These are phyloP conservation scores for Besnoitia besnoiti DNA, from an alignment of 169 alveolate genomes.

Conservation along the genomic window DNA sequence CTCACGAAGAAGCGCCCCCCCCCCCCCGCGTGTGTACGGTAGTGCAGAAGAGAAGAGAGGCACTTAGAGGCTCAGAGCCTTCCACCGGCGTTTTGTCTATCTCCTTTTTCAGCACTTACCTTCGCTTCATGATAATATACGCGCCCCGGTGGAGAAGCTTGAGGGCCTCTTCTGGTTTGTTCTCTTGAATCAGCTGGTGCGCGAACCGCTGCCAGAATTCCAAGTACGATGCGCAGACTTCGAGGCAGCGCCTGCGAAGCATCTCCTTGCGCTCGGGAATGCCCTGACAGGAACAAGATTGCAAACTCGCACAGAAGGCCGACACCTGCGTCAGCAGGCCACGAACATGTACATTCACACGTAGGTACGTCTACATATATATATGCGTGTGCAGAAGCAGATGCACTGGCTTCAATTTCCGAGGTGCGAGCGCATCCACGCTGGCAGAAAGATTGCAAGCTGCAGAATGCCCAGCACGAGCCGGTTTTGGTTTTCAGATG, in stretches of 20 bases:
- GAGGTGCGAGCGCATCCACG: no score
- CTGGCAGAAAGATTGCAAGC: no score
- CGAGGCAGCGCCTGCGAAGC: conserved; percentile 64
- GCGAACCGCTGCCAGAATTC: conserved; percentile 68
- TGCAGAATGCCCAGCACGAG: no score
- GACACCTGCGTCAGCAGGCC: no score
- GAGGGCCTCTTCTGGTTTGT: conserved; percentile 16
- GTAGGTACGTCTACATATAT: background rate
- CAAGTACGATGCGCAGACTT: conserved; percentile 65
- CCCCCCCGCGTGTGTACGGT: no score
- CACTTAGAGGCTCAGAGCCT: no score
- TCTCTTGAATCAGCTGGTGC: background rate
- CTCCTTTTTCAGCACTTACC: conserved; percentile 16
- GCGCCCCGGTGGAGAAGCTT: conserved; percentile 58
- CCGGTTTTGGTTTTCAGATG: no score
- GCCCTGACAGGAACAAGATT: conserved; percentile 10
- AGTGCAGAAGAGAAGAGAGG: no score
- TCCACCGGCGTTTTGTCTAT: background rate
- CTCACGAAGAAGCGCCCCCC: no score
- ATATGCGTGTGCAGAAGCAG: background rate
- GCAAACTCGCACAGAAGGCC: no score
- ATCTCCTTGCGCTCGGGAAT: conserved; percentile 36
- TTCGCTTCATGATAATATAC: conserved; percentile 37
- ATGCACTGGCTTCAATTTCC: no score
- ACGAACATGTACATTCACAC: background rate